A percentile compares a stretch with the other conserved stretches of the same genome.
Evolutionary conservation across 2,329 filamentous ascomycete species (phyloP).

Genomic region (Claviceps sp.): DNA sequence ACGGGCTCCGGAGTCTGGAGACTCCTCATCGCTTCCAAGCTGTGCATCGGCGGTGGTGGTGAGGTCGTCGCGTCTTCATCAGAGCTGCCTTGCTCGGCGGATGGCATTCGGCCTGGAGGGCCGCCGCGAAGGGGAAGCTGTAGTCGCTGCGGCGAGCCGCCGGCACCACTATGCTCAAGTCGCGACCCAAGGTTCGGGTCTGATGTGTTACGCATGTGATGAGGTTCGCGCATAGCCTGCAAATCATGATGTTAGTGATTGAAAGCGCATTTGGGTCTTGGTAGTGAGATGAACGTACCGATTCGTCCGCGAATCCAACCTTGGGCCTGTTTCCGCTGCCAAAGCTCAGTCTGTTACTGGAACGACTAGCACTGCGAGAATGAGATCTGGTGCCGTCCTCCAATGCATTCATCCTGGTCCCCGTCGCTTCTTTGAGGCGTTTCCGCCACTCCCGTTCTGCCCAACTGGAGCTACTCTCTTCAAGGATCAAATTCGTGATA

Average conservation of each 20-base stretch:
- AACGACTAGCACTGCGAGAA: conserved; percentile 43
- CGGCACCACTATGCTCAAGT: conserved; percentile 12
- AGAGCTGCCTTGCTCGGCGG: conserved; percentile 42
- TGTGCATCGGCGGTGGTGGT: conserved; percentile 28
- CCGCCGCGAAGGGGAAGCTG: conserved; percentile 26
- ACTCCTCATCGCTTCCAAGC: conserved; percentile 39
- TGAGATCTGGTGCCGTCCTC: conserved; percentile 34
- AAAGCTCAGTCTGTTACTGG: conserved; percentile 43
- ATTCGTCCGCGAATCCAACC: conserved; percentile 46
- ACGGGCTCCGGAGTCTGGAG: conserved; percentile 64
- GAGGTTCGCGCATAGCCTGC: conserved; percentile 18
- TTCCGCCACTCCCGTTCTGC: conserved; percentile 81
- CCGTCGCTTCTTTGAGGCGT: conserved; percentile 77
- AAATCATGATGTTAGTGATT: conserved; percentile 12
- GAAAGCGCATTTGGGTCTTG: not conserved
- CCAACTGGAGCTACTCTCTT: conserved; percentile 65
- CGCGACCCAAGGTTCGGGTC: conserved; percentile 24
- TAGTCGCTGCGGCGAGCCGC: conserved; percentile 20
- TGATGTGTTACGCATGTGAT: conserved; percentile 34
- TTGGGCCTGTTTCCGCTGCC: conserved; percentile 26
- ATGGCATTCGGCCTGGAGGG: conserved; percentile 29
- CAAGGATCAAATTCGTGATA: conserved; percentile 65
- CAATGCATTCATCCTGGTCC: conserved; percentile 57
- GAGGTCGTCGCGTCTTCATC: conserved; percentile 35
- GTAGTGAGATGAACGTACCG: not conserved